phyloP scores from a whole-genome alignment of 2,329 filamentous ascomycete species.

The Hyphodiscus sp. region DNA sequence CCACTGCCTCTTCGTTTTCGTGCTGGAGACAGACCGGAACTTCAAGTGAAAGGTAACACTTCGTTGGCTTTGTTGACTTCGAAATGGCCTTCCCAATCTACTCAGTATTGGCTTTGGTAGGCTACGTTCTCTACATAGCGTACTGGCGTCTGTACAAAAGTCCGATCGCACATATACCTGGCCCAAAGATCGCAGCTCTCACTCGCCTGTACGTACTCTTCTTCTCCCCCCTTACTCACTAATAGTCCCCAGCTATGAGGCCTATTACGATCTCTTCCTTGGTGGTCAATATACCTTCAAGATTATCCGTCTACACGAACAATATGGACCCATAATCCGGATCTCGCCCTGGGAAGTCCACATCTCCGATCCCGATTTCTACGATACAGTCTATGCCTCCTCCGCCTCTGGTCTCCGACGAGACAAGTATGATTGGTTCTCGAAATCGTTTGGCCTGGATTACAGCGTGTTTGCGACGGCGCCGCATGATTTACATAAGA shows the following conservation, averaged over 20 bases:
- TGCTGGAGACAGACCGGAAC: too few species aligned
- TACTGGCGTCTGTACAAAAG: conserved; percentile 30
- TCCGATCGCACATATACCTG: conserved; percentile 29
- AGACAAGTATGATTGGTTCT: conserved; percentile 11
- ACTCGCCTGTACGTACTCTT: conserved; percentile 17
- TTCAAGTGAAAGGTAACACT: too few species aligned
- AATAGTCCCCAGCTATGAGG: conserved; percentile 19
- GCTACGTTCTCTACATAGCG: too few species aligned
- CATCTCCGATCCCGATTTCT: conserved; percentile 31
- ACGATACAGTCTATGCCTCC: conserved; percentile 34
- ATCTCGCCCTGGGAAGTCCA: conserved; percentile 36
- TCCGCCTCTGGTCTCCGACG: conserved; percentile 9
- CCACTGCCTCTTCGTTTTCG: too few species aligned
- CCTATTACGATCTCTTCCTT: conserved; percentile 37
- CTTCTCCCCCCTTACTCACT: background rate
- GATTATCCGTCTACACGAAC: conserved; percentile 36
- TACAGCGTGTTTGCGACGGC: conserved; percentile 8
- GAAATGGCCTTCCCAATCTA: too few species aligned
- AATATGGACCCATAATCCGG: conserved; percentile 34
- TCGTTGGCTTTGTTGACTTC: too few species aligned
- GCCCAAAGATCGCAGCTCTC: conserved; percentile 29
- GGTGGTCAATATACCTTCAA: conserved; percentile 38
- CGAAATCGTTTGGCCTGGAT: conserved; percentile 3
- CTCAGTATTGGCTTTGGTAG: too few species aligned
- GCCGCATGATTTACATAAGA: conserved; percentile 16